These are phyloP conservation scores for Monoraphidium neglectum DNA, from an alignment of 139 green algal genomes.

Conservation along the genomic window DNA sequence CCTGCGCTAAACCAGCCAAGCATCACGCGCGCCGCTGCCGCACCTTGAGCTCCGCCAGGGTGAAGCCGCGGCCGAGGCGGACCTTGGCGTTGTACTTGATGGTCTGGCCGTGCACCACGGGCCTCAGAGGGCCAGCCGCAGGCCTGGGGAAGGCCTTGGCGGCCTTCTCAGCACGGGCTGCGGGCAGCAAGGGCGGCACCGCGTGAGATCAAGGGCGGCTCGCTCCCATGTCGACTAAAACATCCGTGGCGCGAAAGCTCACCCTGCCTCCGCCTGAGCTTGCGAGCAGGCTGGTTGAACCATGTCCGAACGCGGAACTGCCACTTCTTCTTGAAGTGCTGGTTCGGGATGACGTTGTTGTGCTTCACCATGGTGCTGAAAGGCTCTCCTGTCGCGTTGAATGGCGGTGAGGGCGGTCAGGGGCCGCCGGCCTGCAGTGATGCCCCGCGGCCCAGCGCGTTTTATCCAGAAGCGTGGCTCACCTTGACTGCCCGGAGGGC, in stretches of 20 bases:
- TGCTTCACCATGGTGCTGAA: constrained; percentile 73
- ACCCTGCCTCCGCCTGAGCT: constrained; percentile 82
- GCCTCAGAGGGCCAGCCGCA: constrained; percentile 83
- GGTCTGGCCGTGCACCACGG: constrained; percentile 90
- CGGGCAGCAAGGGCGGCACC: not conserved
- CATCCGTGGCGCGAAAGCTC: constrained; percentile 35
- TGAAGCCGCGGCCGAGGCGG: constrained; percentile 95
- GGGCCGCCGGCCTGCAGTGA: too few relatives aligned
- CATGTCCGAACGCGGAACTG: constrained; percentile 94
- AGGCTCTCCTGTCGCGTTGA: constrained; percentile 12
- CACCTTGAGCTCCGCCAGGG: constrained; percentile 98
- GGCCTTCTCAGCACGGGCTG: constrained; percentile 93
- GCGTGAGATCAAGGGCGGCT: too few relatives aligned
- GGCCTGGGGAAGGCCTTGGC: constrained; percentile 91
- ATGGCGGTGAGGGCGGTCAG: too few relatives aligned
- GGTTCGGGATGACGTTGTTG: constrained; percentile 93
- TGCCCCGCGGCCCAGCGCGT: too few relatives aligned
- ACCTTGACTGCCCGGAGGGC: too few relatives aligned
- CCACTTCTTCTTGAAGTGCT: constrained; percentile 96
- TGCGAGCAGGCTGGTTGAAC: constrained; percentile 99
- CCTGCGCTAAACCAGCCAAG: too few relatives aligned
- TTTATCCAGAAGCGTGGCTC: too few relatives aligned
- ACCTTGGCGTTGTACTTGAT: constrained; percentile 97
- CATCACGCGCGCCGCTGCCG: not conserved
- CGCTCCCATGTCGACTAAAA: too few relatives aligned